Conservation (phyloP, 306 rosid species). For the Arachis hypogaea region DNA sequence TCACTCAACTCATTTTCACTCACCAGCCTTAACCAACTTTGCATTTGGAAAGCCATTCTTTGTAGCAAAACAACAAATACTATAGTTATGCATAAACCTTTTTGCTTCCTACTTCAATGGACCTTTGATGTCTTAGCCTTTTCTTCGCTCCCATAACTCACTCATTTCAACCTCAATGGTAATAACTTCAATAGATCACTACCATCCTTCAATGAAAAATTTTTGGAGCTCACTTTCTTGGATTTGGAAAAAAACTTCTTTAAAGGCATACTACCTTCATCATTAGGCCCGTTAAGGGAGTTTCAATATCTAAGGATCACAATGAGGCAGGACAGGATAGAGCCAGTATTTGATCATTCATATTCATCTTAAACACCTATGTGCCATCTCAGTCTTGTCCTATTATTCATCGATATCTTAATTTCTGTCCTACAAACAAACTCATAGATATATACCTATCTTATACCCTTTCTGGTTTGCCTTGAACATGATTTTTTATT, state of each 20-base stretch:
- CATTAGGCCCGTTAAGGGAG: slow-evolving; percentile 51
- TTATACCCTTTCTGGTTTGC: too few species aligned
- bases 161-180: slow-evolving; percentile 51
- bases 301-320: slow-evolving; percentile 49
- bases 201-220: slow-evolving; percentile 57
- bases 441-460: too few species aligned
- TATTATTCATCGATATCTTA: too few species aligned
- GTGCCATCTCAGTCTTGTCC: too few species aligned
- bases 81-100: slow-evolving; percentile 48
- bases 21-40: slow-evolving; percentile 49
- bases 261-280: slow-evolving; percentile 47
- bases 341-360: too few species aligned
- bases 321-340: too few species aligned
- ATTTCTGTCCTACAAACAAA: too few species aligned
- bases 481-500: too few species aligned
- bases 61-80: slow-evolving; percentile 46
- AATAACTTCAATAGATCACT: slow-evolving; percentile 53
- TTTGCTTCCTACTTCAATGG: slow-evolving; percentile 43
- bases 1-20: slow-evolving; percentile 58
- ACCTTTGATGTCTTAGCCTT: slow-evolving; percentile 47
- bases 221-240: slow-evolving; percentile 58
- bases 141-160: slow-evolving; percentile 51
- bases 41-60: slow-evolving; percentile 59
- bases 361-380: too few species aligned
- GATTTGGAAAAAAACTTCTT: slow-evolving; percentile 58